phyloP scores from a whole-genome alignment of 192 early-diverging fungal species.

The Backusella mclennaniae region DNA sequence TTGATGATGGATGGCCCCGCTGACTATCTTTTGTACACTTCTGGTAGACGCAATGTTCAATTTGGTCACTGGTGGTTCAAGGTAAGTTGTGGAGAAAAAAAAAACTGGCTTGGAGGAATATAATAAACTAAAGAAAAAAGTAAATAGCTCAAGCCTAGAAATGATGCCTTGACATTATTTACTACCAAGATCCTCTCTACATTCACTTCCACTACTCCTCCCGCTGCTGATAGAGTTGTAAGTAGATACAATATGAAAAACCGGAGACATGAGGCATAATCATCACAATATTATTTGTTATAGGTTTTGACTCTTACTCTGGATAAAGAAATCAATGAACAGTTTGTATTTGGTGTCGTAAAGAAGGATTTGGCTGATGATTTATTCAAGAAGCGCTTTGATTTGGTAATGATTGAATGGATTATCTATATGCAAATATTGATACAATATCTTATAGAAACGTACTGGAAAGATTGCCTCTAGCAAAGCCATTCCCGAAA shows the following conservation, averaged over 20 bases:
- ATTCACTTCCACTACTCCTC: slow-evolving; percentile 17
- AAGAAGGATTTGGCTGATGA: slow-evolving; percentile 51
- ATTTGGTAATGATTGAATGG: slow-evolving; percentile 21
- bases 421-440: neutral
- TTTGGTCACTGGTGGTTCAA: slow-evolving; percentile 65
- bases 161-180: slow-evolving; percentile 44
- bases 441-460: slow-evolving; percentile 39
- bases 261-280: slow-evolving; percentile 4
- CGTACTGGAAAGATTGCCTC: slow-evolving; percentile 14
- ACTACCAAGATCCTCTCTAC: slow-evolving; percentile 26
- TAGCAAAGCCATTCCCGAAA: slow-evolving; percentile 13
- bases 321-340: slow-evolving; percentile 39
- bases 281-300: neutral
- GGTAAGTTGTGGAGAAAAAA: slow-evolving; percentile 3
- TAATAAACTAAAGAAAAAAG: neutral
- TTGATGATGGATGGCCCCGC: slow-evolving; percentile 68
- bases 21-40: slow-evolving; percentile 75
- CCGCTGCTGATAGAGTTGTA: slow-evolving; percentile 40
- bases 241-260: slow-evolving; percentile 32
- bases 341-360: slow-evolving; percentile 72
- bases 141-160: slow-evolving; percentile 49
- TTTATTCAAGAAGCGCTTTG: slow-evolving; percentile 59
- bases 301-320: slow-evolving; percentile 42
- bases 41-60: slow-evolving; percentile 69
- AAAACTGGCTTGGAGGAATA: neutral